These are phyloP conservation scores for Sporobolomyces phaffii DNA, from an alignment of 768 basidiomycete species.

Conservation along the genomic window DNA sequence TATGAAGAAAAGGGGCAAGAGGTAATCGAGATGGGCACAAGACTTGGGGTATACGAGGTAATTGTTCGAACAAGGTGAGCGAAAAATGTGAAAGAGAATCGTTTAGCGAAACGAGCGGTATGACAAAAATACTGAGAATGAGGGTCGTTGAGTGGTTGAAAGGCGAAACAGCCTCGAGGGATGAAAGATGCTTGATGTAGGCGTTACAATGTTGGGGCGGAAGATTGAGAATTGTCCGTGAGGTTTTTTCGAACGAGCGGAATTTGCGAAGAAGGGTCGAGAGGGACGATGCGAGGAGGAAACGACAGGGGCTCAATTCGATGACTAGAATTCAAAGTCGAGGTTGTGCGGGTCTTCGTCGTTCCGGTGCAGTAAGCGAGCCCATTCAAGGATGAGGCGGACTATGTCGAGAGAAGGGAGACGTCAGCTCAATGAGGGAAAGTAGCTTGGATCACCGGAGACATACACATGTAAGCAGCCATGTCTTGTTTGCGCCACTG, in stretches of 20 bases:
- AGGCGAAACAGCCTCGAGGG: no score
- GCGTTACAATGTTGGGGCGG: neutral
- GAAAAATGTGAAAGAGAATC: neutral
- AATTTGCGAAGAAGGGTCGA: neutral
- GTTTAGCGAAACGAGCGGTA: conserved; percentile 2
- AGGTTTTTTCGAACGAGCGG: neutral
- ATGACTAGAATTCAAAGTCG: conserved; percentile 26
- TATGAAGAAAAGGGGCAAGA: no score
- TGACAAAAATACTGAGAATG: neutral
- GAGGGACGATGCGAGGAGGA: neutral
- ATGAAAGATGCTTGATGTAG: no score
- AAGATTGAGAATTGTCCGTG: neutral
- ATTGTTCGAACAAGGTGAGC: neutral
- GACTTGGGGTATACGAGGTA: neutral
- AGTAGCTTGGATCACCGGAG: neutral
- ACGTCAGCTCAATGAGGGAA: neutral
- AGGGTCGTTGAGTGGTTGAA: neutral
- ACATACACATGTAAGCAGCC: conserved; percentile 38
- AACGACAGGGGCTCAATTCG: neutral
- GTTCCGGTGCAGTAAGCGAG: conserved; percentile 38
- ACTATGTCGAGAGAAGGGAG: conserved; percentile 16
- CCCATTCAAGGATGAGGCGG: conserved; percentile 40
- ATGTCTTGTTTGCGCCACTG: conserved; percentile 40
- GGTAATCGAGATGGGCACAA: neutral
- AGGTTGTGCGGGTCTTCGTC: conserved; percentile 30